A percentile compares a stretch with the other conserved stretches of the same genome.
Evolutionary conservation across 495 filamentous ascomycete genomes (phyloP).

Genomic region (Haplographium delicatum): DNA sequence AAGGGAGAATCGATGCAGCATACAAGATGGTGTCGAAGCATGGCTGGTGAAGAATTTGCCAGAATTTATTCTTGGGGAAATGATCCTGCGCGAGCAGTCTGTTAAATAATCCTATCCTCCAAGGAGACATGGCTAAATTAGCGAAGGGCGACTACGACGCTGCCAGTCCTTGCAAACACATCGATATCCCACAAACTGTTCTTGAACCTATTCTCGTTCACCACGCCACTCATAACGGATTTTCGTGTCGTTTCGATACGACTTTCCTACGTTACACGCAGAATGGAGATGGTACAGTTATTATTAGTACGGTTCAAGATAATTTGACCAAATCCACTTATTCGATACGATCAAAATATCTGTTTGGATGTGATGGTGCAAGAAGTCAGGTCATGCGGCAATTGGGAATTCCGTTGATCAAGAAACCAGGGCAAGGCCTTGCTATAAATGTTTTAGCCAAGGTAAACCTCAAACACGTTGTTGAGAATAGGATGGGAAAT

Average conservation of each 20-base stretch:
- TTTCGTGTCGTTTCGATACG: constrained; percentile 37
- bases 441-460: constrained; percentile 48
- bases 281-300: constrained; percentile 23
- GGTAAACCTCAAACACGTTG: constrained; percentile 40
- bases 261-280: constrained; percentile 27
- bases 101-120: background rate
- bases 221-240: constrained; percentile 33
- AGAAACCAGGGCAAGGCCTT: constrained; percentile 47
- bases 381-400: constrained; percentile 42
- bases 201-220: constrained; percentile 40
- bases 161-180: constrained; percentile 35
- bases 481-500: constrained; percentile 42
- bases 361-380: constrained; percentile 52
- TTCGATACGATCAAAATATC: constrained; percentile 41
- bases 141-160: constrained; percentile 39
- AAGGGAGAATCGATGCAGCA: constrained; percentile 39
- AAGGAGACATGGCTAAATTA: background rate
- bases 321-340: constrained; percentile 35
- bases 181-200: constrained; percentile 41
- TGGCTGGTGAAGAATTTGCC: constrained; percentile 51
- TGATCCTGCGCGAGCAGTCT: constrained; percentile 37
- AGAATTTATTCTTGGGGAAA: constrained; percentile 48
- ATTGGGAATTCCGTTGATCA: constrained; percentile 41
- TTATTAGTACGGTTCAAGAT: constrained; percentile 37
- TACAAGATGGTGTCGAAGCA: constrained; percentile 47